A percentile compares a stretch with the other conserved stretches of the same genome.
These are phyloP conservation scores for Coniochaeta hoffmannii DNA, from an alignment of 2,329 filamentous ascomycete genomes.

Conservation along the genomic window DNA sequence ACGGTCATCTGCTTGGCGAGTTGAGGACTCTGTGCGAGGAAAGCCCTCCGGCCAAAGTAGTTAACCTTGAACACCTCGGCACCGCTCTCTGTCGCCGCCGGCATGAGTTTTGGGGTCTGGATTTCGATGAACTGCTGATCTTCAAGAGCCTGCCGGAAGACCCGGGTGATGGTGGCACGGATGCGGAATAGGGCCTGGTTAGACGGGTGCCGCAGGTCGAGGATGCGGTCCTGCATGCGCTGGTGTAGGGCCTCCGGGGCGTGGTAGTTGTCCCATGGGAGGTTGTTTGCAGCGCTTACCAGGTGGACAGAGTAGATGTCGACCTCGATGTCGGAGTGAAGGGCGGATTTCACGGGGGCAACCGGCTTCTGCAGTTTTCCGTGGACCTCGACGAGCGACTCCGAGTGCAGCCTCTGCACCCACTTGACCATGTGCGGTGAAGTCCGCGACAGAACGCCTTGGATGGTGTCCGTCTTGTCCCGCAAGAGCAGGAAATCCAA, in stretches of 20 bases:
- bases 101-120: slow-evolving; percentile 87
- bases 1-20: slow-evolving; percentile 91
- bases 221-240: slow-evolving; percentile 69
- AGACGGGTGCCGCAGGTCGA: slow-evolving; percentile 78
- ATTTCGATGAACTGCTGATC: slow-evolving; percentile 81
- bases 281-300: slow-evolving; percentile 39
- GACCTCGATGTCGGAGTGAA: slow-evolving; percentile 70
- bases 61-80: slow-evolving; percentile 87
- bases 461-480: slow-evolving; percentile 75
- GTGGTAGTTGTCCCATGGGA: slow-evolving; percentile 42
- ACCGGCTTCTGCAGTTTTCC: slow-evolving; percentile 68
- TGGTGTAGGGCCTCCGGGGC: slow-evolving; percentile 12
- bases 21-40: slow-evolving; percentile 86
- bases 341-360: slow-evolving; percentile 67
- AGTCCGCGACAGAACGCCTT: slow-evolving; percentile 73
- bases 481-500: slow-evolving; percentile 82
- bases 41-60: slow-evolving; percentile 83
- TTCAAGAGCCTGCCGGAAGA: slow-evolving; percentile 73
- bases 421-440: slow-evolving; percentile 66
- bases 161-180: slow-evolving; percentile 69
- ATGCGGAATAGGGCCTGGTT: slow-evolving; percentile 86
- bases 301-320: slow-evolving; percentile 51
- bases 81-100: slow-evolving; percentile 83
- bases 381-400: slow-evolving; percentile 70
- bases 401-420: slow-evolving; percentile 74